phyloP scores from a whole-genome alignment of 1,284 basidiomycete species.

The Wallemia mellicola region DNA sequence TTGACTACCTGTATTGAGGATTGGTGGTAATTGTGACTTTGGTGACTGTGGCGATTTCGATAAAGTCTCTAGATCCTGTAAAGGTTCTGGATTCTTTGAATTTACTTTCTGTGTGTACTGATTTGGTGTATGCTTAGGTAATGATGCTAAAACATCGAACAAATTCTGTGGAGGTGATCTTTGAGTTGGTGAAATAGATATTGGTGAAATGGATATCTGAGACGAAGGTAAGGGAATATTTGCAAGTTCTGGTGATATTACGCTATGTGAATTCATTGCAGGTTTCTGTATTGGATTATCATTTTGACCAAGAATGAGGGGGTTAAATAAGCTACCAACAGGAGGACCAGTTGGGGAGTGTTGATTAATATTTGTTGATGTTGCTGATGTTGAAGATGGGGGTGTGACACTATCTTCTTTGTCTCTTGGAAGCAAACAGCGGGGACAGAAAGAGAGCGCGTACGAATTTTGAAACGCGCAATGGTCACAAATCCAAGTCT shows the following conservation, averaged over 20 bases:
- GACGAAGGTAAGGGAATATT: not conserved
- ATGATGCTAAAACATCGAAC: not conserved
- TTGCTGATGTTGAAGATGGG: not conserved
- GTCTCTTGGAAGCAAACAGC: not conserved
- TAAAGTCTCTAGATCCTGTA: too few species aligned
- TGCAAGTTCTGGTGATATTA: not conserved
- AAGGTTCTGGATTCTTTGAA: not conserved
- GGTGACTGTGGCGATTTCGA: not conserved
- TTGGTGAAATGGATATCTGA: not conserved
- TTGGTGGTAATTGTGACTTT: constrained; percentile 24
- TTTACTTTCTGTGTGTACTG: too few species aligned
- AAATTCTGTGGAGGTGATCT: not conserved
- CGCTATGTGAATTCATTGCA: not conserved
- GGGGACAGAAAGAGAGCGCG: not conserved
- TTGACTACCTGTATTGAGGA: constrained; percentile 59
- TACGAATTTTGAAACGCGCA: not conserved
- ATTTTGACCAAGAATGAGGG: not conserved
- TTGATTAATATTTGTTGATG: not conserved
- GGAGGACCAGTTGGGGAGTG: not conserved
- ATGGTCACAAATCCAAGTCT: not conserved
- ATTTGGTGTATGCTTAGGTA: not conserved
- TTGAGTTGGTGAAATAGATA: not conserved
- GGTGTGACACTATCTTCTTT: not conserved
- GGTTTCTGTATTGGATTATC: not conserved
- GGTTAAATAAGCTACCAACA: not conserved